Evolutionary conservation across 257 asterid species (phyloP), one percentile per base, ranked within the genome.

Genomic region (Asclepias syriaca): DNA sequence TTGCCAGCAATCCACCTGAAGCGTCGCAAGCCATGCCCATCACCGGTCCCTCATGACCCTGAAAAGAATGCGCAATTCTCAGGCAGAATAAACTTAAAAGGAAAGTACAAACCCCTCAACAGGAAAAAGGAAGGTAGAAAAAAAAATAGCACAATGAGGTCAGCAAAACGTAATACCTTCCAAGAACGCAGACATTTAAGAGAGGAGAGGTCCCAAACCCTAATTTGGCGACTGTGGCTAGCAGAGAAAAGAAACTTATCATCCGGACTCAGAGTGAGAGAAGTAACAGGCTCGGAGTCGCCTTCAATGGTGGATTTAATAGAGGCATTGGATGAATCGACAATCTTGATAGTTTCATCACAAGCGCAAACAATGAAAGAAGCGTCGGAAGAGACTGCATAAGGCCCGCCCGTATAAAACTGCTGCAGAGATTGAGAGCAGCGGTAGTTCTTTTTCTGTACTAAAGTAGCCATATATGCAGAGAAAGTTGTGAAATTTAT

Each of bases 41-140:
- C 16, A 92, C 83, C 3, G 98, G 98, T 73, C 99, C 99, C 82
- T 92, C 98, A 15, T 95, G 98, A 72, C 97, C 98, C 99, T 94
- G 76, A 6, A 70, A 50, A 66, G 66, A 53, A 68, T 12, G 8
- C 15, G 18, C 39, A 9, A 51, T 11, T 34, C 60, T 34, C 24
- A 56, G 55, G 40, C 4, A 4, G 0, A 27, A 12, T 69, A 10
- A 18, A 24, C 43, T 13, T 13, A 18, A 3, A 65, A 7, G n/a
- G 5, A 67, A 48, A 5, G 39, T 12, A 16, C 14, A 2, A 22
- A 50, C 56, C 21, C 53, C 13, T 43, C 48, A 7, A 43, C 9
- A 24, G 10, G 51, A 16, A 9, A 48, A 12, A 9, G 16, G 53
- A 9, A 48, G 57, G 3, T n/a, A 27, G n/a, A 24, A 16, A 8